Evolutionary conservation across 1,284 basidiomycete genomes (phyloP), one percentile per base, ranked within the genome.

Genomic region (Heterobasidion parviporum): DNA sequence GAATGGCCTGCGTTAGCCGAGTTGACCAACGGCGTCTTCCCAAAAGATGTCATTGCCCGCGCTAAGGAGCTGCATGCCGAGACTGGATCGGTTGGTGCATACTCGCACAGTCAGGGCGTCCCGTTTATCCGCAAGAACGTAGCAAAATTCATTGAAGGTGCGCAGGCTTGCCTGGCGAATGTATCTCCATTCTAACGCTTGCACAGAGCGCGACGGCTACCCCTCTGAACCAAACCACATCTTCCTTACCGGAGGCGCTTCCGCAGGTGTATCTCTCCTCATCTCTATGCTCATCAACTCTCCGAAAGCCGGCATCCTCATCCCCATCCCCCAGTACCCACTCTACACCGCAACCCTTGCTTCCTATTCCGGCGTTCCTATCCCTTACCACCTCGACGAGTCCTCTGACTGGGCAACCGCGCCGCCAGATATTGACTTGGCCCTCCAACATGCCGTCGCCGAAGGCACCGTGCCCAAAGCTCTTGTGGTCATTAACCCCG

Each of bases 251-350:
- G 87, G 85, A 16, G 96, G 96, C 54, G 96, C 96, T 8, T 97
- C 92, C 38, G 85, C 87, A 15, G 97, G 96, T 58, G 94, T 99
- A 14, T 85, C 90, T 12, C 85, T 94, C 38, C 78, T 98, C 55
- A 85, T 99, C 61, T 85, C 85, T 67, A 83, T 92, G 73, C 80
- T 95, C 59, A 87, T 94, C 64, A 73, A 79, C 32, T 75, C 80
- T 5, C 78, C 80, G 15, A 77, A 78, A 18, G 81, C 83, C 52
- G 94, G 92, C 8, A 81, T 96, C 62, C 79, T 96, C 59, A 98
- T 99, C 66, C 96, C 96, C 26, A 98, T 99, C 61, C 96, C 96
- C 1, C 96, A 99, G 75, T 99, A 99, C 70, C 96, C 96, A 1
- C 80, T 99, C 15, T 98, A 98, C 74, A 97, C 94, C 48, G 96